Base-by-base conservation (phyloP, 2,329 filamentous ascomycete genomes). In the Apiospora phragmitis region DNA sequence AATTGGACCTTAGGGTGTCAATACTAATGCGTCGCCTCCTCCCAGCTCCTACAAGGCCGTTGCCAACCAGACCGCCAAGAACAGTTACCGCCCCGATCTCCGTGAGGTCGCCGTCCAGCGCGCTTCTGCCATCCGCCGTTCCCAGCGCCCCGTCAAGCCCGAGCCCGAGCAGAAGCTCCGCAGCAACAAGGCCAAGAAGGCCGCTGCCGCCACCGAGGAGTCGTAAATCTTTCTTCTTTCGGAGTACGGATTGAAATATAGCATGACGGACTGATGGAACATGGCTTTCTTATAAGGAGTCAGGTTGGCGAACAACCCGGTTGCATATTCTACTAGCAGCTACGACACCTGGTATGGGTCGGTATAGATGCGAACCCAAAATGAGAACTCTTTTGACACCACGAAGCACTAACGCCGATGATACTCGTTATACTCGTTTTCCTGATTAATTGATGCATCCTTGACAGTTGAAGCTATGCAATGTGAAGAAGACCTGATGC, bases 1-100 rank as follows among this genome's bases (percentile, higher is more conserved):
- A 38, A 38, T 12, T 16, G n/a, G 42, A 9, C 1, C 2, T 11
- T 26, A 26, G 0, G 26, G 2, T 18, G n/a, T 70, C 51, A 41
- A 29, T 70, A 49, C 41, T 45, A 32, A 66, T 38, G 11, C 9
- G 12, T 62, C 32, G 26, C 79, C 72, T 75, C 62, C 38, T 68
- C 43, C 68, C 76, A 96, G 94, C 90, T 92, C 93, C 86, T 98
- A 95, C 91, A 93, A 93, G 87, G 89, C 89, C 79, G 90, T 98
- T 82, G 94, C 94, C 86, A 92, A 90, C 87, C 87, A 88, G 83
- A 90, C 91, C 79, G 92, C 94, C 83, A 94, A 94, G 90, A 89
- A 89, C 82, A 90, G 91, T 81, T 99, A 98, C 92, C 93, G 93
- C 79, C 80, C 88, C 79, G 93, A 95, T 82, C 88, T 95, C 84